Conservation (phyloP, 2,329 filamentous ascomycete species). For the Triangularia verruculosa region DNA sequence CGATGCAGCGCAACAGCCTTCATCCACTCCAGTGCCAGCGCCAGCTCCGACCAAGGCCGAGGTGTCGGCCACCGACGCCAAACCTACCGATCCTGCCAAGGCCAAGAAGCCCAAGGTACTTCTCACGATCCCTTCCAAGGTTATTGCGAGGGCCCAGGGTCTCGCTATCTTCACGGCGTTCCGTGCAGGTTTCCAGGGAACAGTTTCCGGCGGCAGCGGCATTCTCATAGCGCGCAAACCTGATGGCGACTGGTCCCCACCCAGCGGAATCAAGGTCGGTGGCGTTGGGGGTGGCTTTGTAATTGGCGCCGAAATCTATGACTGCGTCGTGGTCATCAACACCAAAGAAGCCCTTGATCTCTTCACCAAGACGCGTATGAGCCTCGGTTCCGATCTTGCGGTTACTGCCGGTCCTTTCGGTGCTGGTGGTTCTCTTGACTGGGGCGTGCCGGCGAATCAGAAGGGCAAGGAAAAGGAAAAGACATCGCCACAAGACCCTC, state of each 20-base stretch:
- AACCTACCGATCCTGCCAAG: conserved; percentile 29
- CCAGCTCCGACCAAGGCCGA: conserved; percentile 14
- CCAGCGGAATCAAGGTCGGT: conserved; percentile 78
- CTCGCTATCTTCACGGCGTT: conserved; percentile 72
- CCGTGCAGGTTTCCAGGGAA: conserved; percentile 63
- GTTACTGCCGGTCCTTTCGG: conserved; percentile 69
- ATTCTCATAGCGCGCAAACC: conserved; percentile 60
- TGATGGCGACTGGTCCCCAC: conserved; percentile 73
- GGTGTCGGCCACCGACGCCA: conserved; percentile 21
- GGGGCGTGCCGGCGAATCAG: conserved; percentile 30
- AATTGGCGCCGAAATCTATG: conserved; percentile 81
- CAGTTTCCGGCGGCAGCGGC: conserved; percentile 65
- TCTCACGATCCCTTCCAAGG: conserved; percentile 54
- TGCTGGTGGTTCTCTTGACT: conserved; percentile 71
- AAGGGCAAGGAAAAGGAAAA: conserved; percentile 23
- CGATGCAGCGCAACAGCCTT: conserved; percentile 24
- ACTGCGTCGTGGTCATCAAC: conserved; percentile 86
- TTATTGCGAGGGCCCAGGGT: conserved; percentile 64
- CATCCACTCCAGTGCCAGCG: conserved; percentile 16
- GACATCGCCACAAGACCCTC: conserved; percentile 23
- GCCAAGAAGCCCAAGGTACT: conserved; percentile 46
- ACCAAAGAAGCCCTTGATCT: conserved; percentile 70
- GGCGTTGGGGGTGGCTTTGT: conserved; percentile 77
- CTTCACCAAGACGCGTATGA: conserved; percentile 72
- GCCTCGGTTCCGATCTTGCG: conserved; percentile 74